phyloP scores from a whole-genome alignment of 2,329 filamentous ascomycete species.

The Aspergillus quadrilineatus region DNA sequence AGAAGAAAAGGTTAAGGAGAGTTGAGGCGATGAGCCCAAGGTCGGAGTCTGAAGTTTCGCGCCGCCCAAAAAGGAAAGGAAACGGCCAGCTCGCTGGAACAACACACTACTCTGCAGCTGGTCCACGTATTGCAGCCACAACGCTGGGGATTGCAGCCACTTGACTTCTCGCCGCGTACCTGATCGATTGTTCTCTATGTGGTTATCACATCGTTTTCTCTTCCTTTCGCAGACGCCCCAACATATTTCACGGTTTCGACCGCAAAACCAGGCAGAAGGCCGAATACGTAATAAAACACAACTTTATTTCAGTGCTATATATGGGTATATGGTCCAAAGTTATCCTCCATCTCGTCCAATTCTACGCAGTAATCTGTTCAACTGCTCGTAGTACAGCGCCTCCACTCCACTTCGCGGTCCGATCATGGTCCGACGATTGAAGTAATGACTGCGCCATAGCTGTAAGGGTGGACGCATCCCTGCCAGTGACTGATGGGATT shows the following conservation, averaged over 20 bases:
- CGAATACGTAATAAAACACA: neutral
- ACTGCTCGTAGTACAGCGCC: slow-evolving; percentile 41
- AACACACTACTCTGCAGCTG: slow-evolving; percentile 1
- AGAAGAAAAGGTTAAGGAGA: neutral
- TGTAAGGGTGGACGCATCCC: slow-evolving; percentile 44
- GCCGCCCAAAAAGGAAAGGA: slow-evolving; percentile 4
- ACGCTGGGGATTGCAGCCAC: neutral
- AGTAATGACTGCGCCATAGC: slow-evolving; percentile 60
- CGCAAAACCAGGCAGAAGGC: neutral
- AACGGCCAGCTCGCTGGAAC: slow-evolving; percentile 3
- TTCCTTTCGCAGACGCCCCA: neutral
- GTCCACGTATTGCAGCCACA: slow-evolving; percentile 7
- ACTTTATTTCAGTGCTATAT: slow-evolving; percentile 1
- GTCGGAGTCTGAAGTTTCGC: slow-evolving; percentile 10
- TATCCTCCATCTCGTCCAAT: neutral
- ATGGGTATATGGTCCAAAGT: slow-evolving; percentile 2
- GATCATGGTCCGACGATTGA: slow-evolving; percentile 66
- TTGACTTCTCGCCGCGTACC: neutral
- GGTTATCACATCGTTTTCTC: neutral
- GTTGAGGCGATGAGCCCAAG: neutral
- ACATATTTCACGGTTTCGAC: neutral
- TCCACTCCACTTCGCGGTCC: slow-evolving; percentile 66
- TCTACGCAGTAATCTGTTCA: slow-evolving; percentile 21
- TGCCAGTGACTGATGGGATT: slow-evolving; percentile 51
- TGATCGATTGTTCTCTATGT: neutral